Conservation (phyloP, 495 filamentous ascomycete genomes). For the Hypoxylon trugodes region DNA sequence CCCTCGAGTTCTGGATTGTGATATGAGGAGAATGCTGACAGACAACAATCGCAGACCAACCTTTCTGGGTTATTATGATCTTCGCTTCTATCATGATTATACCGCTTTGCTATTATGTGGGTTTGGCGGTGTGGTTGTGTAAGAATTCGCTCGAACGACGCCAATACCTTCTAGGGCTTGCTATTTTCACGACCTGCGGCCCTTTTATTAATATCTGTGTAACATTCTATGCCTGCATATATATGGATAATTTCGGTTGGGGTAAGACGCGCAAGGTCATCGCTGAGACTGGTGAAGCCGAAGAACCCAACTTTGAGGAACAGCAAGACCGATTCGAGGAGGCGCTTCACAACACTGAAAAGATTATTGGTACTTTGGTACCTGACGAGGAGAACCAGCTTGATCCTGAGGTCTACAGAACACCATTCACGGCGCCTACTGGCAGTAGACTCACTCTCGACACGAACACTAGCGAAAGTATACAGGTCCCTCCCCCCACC, state of each 20-base stretch:
- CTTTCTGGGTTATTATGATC: slow-evolving; percentile 38
- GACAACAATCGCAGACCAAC: slow-evolving; percentile 17
- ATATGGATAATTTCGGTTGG: slow-evolving; percentile 46
- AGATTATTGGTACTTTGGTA: slow-evolving; percentile 29
- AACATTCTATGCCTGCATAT: slow-evolving; percentile 36
- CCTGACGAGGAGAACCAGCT: slow-evolving; percentile 37
- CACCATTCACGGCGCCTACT: slow-evolving; percentile 29
- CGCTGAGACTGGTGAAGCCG: slow-evolving; percentile 40
- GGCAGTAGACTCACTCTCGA: neutral
- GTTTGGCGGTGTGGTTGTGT: slow-evolving; percentile 39
- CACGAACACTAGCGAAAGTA: neutral
- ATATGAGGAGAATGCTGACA: neutral
- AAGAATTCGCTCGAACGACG: slow-evolving; percentile 25
- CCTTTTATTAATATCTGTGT: slow-evolving; percentile 45
- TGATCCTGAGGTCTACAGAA: slow-evolving; percentile 24
- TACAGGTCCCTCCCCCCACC: neutral
- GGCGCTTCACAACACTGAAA: slow-evolving; percentile 27
- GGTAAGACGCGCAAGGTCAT: slow-evolving; percentile 48
- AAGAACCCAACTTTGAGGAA: slow-evolving; percentile 18
- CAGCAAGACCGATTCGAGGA: slow-evolving; percentile 25
- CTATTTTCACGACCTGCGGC: slow-evolving; percentile 30
- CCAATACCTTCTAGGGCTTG: slow-evolving; percentile 35
- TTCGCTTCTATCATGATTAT: slow-evolving; percentile 44
- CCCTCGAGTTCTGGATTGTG: neutral
- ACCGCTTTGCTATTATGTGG: slow-evolving; percentile 32